phyloP scores from a whole-genome alignment of 345 rosid species.

The Brassica juncea region DNA sequence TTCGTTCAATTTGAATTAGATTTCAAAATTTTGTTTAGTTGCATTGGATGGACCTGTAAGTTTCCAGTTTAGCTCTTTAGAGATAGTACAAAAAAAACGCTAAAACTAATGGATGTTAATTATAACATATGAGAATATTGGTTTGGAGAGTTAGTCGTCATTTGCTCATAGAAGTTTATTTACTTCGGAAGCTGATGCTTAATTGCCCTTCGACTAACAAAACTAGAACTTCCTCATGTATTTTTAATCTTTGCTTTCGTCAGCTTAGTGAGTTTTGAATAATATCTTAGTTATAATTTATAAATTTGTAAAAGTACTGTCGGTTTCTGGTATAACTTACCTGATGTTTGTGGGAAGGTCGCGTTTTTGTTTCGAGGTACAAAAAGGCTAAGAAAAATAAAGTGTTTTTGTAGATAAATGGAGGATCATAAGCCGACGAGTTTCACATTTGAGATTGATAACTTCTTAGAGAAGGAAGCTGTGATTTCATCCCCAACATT shows the following conservation, averaged over 20 bases:
- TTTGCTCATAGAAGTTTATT: not conserved
- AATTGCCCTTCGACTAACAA: not conserved
- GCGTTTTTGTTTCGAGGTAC: not conserved
- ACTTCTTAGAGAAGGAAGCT: constrained; percentile 4
- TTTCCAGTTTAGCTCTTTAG: not conserved
- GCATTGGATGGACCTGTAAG: not conserved
- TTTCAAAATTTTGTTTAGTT: not conserved
- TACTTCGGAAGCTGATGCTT: not conserved
- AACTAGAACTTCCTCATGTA: not conserved
- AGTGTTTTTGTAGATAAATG: not conserved
- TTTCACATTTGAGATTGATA: constrained; percentile 25
- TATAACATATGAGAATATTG: not conserved
- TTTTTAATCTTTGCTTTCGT: not conserved
- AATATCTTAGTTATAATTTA: not conserved
- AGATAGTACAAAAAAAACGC: not conserved
- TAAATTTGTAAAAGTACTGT: not conserved
- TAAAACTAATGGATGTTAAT: not conserved
- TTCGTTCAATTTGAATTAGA: not conserved
- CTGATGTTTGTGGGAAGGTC: not conserved
- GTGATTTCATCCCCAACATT: not conserved
- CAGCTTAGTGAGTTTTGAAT: not conserved
- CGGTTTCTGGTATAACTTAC: not conserved
- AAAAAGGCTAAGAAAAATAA: not conserved
- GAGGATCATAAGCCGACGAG: not conserved
- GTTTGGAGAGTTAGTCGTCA: not conserved